A percentile compares a stretch with the other conserved stretches of the same genome.
phyloP scores from a whole-genome alignment of 345 rosid species.

The Bruguiera sexangula region DNA sequence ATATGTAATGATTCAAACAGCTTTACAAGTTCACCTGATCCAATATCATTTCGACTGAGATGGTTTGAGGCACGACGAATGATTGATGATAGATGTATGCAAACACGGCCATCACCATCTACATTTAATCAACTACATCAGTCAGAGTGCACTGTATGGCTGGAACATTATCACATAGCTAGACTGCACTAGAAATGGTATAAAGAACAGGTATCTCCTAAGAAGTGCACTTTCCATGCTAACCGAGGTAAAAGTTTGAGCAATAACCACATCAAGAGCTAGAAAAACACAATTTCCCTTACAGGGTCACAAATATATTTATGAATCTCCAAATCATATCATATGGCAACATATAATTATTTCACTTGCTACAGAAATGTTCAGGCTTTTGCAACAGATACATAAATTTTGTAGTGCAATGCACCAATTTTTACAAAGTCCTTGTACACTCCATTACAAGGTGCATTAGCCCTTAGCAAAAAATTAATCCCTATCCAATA shows the following conservation, averaged over 20 bases:
- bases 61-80: slow-evolving; percentile 54
- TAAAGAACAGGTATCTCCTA: not conserved
- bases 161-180: not conserved
- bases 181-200: not conserved
- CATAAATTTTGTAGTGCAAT: too few relatives aligned
- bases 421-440: too few relatives aligned
- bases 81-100: slow-evolving; percentile 94
- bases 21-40: slow-evolving; percentile 55
- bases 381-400: too few relatives aligned
- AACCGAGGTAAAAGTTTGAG: slow-evolving; percentile 59
- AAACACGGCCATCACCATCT: slow-evolving; percentile 99
- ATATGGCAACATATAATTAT: too few relatives aligned
- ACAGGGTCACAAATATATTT: too few relatives aligned
- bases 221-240: slow-evolving; percentile 13
- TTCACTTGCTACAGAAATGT: too few relatives aligned
- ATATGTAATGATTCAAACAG: not conserved
- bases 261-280: slow-evolving; percentile 43
- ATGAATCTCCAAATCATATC: too few relatives aligned
- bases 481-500: too few relatives aligned
- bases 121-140: slow-evolving; percentile 9
- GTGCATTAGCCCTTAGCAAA: too few relatives aligned
- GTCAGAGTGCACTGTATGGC: not conserved
- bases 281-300: not conserved
- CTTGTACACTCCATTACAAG: too few relatives aligned
- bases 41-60: slow-evolving; percentile 64